Percentiles rank a stretch among this genome's conserved stretches.
phyloP scores from a whole-genome alignment of 129 eudicot species.

The Artemisia tridentata region DNA sequence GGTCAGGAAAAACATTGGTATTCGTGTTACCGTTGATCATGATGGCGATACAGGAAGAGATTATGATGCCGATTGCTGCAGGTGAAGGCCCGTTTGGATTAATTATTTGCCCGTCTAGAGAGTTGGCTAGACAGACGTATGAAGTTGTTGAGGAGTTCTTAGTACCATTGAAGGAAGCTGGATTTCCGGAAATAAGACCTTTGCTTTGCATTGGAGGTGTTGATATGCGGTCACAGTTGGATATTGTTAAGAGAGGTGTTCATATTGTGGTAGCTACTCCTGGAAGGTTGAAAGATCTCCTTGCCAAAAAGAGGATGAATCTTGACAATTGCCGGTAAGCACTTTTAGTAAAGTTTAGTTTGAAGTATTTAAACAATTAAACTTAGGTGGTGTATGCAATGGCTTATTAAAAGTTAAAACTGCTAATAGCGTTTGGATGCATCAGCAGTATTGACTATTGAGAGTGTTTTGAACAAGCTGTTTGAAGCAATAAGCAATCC shows the following conservation, averaged over 20 bases:
- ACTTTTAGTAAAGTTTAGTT: not conserved
- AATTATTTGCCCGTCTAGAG: slow-evolving; percentile 81
- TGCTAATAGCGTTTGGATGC: too few relatives aligned
- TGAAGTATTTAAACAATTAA: not conserved
- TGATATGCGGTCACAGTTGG: slow-evolving; percentile 70
- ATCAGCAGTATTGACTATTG: too few relatives aligned
- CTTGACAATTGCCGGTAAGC: slow-evolving; percentile 60
- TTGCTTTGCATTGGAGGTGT: slow-evolving; percentile 75
- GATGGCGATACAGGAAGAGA: slow-evolving; percentile 80
- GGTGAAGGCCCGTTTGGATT: slow-evolving; percentile 93
- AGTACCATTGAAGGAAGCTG: slow-evolving; percentile 53
- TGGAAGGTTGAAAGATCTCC: slow-evolving; percentile 79
- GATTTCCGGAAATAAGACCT: slow-evolving; percentile 68
- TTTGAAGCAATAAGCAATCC: too few relatives aligned
- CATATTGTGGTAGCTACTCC: slow-evolving; percentile 94
- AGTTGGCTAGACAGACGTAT: slow-evolving; percentile 75
- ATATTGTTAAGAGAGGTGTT: slow-evolving; percentile 71
- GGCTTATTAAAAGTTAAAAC: too few relatives aligned
- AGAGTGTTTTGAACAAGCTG: too few relatives aligned
- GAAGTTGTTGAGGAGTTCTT: slow-evolving; percentile 77
- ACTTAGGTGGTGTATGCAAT: not conserved
- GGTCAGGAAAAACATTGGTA: slow-evolving; percentile 76
- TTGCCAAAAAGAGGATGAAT: slow-evolving; percentile 69
- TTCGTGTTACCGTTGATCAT: slow-evolving; percentile 72
- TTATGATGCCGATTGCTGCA: slow-evolving; percentile 78